Conservation (phyloP, 768 basidiomycete species). For the Serendipita sp. region DNA sequence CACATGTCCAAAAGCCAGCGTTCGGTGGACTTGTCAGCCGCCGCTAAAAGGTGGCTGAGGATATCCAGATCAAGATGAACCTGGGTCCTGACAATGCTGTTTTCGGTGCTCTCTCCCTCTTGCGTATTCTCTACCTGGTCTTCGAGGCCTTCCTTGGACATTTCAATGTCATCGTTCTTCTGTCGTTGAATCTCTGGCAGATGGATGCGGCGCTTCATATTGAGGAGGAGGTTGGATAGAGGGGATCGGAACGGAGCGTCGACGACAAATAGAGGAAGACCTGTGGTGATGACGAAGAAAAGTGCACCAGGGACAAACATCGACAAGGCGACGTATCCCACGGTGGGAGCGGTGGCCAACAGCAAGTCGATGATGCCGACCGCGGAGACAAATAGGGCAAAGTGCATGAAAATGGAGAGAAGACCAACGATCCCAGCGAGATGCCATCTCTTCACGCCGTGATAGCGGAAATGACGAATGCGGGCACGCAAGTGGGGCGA, state of each 20-base stretch:
- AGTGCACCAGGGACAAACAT: not conserved
- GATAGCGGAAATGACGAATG: slow-evolving; percentile 15
- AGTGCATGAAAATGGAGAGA: slow-evolving; percentile 15
- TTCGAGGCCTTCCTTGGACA: not conserved
- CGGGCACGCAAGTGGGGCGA: slow-evolving; percentile 12
- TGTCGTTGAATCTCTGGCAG: not conserved
- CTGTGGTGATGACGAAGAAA: not conserved
- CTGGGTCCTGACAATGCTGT: not conserved
- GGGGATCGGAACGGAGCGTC: not conserved
- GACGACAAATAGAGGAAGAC: not conserved
- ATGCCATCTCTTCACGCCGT: slow-evolving; percentile 15
- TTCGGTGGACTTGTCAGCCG: slow-evolving; percentile 2
- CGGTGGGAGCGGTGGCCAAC: slow-evolving; percentile 7
- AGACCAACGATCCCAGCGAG: slow-evolving; percentile 15
- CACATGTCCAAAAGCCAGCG: not conserved
- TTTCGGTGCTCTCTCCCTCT: not conserved
- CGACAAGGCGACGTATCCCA: slow-evolving; percentile 7
- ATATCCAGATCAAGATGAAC: not conserved
- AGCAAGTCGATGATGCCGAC: slow-evolving; percentile 14
- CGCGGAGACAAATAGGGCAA: slow-evolving; percentile 14
- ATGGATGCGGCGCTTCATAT: not conserved
- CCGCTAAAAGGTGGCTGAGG: not conserved
- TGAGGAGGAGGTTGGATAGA: not conserved
- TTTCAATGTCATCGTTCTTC: not conserved
- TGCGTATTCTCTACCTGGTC: not conserved